Conservation (phyloP, 1,139 yeast genomes). For the Blastobotrys indianensis region DNA sequence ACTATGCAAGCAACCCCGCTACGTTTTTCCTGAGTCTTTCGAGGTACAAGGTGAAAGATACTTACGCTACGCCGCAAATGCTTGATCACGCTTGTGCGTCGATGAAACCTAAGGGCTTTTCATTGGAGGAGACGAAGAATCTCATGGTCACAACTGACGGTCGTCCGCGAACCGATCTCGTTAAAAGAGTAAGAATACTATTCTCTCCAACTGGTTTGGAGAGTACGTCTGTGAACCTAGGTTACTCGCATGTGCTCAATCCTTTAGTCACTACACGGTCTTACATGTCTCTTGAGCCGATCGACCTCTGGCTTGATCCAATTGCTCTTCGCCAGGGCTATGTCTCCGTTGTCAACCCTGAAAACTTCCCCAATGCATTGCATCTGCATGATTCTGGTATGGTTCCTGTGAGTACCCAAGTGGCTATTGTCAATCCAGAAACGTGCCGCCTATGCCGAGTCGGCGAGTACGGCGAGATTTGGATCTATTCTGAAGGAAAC, state of each 20-base stretch:
- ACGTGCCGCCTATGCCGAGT: slow-evolving; percentile 69
- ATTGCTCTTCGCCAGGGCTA: slow-evolving; percentile 84
- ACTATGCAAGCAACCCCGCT: slow-evolving; percentile 69
- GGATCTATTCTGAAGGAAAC: slow-evolving; percentile 91
- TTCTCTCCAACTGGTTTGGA: slow-evolving; percentile 64
- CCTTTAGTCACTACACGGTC: slow-evolving; percentile 84
- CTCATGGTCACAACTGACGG: slow-evolving; percentile 77
- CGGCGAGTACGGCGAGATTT: slow-evolving; percentile 97
- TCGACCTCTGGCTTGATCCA: slow-evolving; percentile 82
- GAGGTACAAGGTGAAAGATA: slow-evolving; percentile 76
- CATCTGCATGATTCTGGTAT: slow-evolving; percentile 91
- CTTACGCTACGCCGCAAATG: slow-evolving; percentile 82
- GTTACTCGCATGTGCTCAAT: slow-evolving; percentile 73
- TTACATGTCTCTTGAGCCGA: slow-evolving; percentile 83
- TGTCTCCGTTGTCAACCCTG: slow-evolving; percentile 71
- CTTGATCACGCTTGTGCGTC: slow-evolving; percentile 64
- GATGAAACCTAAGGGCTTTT: slow-evolving; percentile 57
- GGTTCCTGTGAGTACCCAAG: slow-evolving; percentile 90
- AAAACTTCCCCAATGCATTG: slow-evolving; percentile 59
- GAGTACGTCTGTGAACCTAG: slow-evolving; percentile 65
- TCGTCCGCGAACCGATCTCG: slow-evolving; percentile 60
- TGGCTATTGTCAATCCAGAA: slow-evolving; percentile 94
- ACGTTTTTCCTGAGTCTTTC: slow-evolving; percentile 68
- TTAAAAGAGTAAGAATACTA: slow-evolving; percentile 54
- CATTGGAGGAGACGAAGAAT: slow-evolving; percentile 63